phyloP scores from a whole-genome alignment of 352 stramenopile genomes.

The Phytophthora nicotianae region DNA sequence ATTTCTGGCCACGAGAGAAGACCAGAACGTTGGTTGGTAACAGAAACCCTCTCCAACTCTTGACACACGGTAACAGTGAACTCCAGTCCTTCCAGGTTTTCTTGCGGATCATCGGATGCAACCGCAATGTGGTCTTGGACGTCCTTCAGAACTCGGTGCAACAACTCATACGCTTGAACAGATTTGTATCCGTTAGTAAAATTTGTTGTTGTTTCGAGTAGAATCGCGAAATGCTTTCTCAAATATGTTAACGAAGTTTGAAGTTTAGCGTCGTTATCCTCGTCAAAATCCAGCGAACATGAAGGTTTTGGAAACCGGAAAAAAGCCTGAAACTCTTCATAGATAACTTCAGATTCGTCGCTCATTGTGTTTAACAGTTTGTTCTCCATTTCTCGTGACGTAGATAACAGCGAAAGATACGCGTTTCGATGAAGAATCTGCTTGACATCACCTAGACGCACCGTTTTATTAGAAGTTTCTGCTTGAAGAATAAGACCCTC shows the following conservation, averaged over 20 bases:
- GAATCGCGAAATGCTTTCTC: conserved; percentile 15
- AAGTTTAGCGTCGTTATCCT: conserved; percentile 1
- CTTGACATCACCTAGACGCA: conserved; percentile 9
- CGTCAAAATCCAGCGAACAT: neutral
- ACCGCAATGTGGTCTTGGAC: conserved; percentile 12
- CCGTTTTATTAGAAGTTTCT: conserved; percentile 12
- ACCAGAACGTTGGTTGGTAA: neutral
- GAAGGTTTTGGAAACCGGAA: conserved; percentile 7
- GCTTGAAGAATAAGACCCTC: conserved; percentile 21
- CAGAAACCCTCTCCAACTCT: conserved; percentile 10
- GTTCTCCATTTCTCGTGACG: neutral
- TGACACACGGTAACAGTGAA: conserved; percentile 3
- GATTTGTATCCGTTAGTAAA: conserved; percentile 16
- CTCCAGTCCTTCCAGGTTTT: conserved; percentile 7
- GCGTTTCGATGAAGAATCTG: conserved; percentile 12
- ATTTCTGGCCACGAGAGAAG: conserved; percentile 26
- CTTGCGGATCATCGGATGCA: conserved; percentile 15
- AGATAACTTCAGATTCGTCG: conserved; percentile 17
- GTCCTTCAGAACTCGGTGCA: conserved; percentile 18
- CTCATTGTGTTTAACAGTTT: neutral
- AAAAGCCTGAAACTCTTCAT: conserved; percentile 9
- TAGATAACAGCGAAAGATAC: conserved; percentile 21
- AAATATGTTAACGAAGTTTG: conserved; percentile 21
- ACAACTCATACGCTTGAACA: conserved; percentile 3
- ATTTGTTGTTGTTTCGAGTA: neutral